Percentiles rank a stretch among this genome's conserved stretches.
Evolutionary conservation across 1,284 basidiomycete genomes (phyloP).

Genomic region (Ganoderma resinaceum): DNA sequence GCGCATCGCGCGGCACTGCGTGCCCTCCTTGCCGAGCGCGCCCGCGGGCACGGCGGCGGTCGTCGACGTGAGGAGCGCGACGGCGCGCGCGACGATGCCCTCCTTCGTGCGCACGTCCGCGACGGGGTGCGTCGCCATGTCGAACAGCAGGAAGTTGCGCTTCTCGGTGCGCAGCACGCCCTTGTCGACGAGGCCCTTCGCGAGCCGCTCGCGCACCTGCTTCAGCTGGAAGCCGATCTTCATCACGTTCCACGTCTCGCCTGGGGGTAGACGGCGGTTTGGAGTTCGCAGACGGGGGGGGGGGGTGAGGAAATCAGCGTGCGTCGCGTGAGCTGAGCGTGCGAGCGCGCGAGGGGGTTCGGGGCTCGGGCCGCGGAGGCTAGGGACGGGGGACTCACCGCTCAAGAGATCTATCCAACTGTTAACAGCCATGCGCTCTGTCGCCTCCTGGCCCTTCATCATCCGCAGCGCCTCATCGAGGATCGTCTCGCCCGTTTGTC

Average conservation of each 20-base stretch:
- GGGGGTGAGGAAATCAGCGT: conserved; percentile 22
- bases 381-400: conserved; percentile 60
- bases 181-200: conserved; percentile 98
- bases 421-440: conserved; percentile 86
- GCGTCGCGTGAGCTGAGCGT: conserved; percentile 17
- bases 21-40: conserved; percentile 80
- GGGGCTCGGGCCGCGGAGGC: neutral
- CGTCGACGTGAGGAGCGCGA: conserved; percentile 81
- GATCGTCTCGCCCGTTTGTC: conserved; percentile 93
- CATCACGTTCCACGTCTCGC: conserved; percentile 99
- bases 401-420: conserved; percentile 94
- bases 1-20: conserved; percentile 81
- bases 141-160: conserved; percentile 96
- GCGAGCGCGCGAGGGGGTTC: neutral
- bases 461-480: conserved; percentile 95
- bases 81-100: conserved; percentile 77
- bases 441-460: conserved; percentile 77
- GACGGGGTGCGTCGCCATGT: conserved; percentile 97
- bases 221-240: conserved; percentile 98
- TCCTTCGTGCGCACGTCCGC: conserved; percentile 92
- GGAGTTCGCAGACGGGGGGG: neutral
- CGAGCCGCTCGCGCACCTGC: conserved; percentile 94
- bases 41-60: conserved; percentile 81
- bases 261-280: conserved; percentile 48
- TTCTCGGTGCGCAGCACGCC: conserved; percentile 97